phyloP scores from a whole-genome alignment of 495 filamentous ascomycete genomes.

The Chaetomium cochliodes region DNA sequence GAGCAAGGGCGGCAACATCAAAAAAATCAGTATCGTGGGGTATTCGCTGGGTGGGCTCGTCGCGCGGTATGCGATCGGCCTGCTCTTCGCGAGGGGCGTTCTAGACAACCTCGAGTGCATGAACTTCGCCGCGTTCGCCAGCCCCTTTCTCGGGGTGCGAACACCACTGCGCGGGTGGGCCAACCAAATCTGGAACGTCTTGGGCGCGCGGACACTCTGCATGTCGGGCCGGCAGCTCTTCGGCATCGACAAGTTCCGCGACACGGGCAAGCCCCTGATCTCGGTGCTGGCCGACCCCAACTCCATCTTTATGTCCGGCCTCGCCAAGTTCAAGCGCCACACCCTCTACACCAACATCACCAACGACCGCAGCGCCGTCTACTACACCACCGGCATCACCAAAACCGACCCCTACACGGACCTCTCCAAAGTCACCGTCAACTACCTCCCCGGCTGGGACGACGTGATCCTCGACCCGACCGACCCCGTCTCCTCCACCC shows the following conservation, averaged over 20 bases:
- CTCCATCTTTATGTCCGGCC: slow-evolving; percentile 80
- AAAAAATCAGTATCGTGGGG: slow-evolving; percentile 79
- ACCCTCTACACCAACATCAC: slow-evolving; percentile 79
- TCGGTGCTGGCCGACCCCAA: slow-evolving; percentile 77
- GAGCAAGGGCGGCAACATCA: slow-evolving; percentile 64
- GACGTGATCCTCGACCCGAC: slow-evolving; percentile 71
- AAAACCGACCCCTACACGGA: slow-evolving; percentile 73
- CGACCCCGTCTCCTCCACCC: slow-evolving; percentile 55
- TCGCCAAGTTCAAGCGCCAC: slow-evolving; percentile 69
- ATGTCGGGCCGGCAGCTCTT: slow-evolving; percentile 85
- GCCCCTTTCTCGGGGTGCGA: slow-evolving; percentile 83
- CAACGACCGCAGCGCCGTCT: slow-evolving; percentile 77
- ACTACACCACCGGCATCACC: slow-evolving; percentile 77
- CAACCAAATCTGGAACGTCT: slow-evolving; percentile 71
- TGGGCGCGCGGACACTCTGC: slow-evolving; percentile 75
- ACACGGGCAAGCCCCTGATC: slow-evolving; percentile 75
- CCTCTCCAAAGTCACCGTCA: slow-evolving; percentile 61
- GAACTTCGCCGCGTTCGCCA: slow-evolving; percentile 92
- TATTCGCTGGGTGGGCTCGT: slow-evolving; percentile 90
- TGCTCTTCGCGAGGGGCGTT: slow-evolving; percentile 75
- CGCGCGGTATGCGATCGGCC: slow-evolving; percentile 80
- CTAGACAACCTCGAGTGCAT: slow-evolving; percentile 77
- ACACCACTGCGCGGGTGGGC: slow-evolving; percentile 67
- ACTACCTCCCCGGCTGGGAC: slow-evolving; percentile 72
- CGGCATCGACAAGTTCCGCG: slow-evolving; percentile 77